Base-by-base conservation (phyloP, 768 basidiomycete species). In the Terana coerulea region DNA sequence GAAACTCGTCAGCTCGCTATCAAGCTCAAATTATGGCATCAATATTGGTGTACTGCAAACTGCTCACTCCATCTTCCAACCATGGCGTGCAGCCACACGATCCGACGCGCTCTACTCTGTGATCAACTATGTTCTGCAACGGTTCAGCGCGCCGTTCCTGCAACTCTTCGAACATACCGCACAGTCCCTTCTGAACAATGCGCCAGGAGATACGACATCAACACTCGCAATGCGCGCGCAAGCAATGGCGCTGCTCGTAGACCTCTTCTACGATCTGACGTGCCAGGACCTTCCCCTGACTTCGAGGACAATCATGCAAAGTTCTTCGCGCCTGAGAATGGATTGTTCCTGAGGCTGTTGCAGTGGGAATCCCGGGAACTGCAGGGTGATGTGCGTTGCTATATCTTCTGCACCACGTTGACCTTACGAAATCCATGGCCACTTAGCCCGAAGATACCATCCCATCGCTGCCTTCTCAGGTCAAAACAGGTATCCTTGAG, bases 231-330 rank as follows among this genome's bases (percentile, higher is more conserved):
- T 79, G 19, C 61, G 93, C 28, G 84, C 89, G 1, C 87, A 90
- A 56, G 78, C 80, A 0, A 84, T 91, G 77, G 79, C 85, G 17
- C 74, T 93, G 6, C 75, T 97, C 14, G 75, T 88, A 15, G 89
- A 95, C 30, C 81, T 98, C 22, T 98, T 87, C 72, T 88, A 94
- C 61, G 97, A 98, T 67, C 81, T 99, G 57, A 93, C 88, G 2
- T 90, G 89, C 59, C 95, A 98, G 57, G 97, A 99, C 69, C 75
- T 98, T 15, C 97, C n/a, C 92, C 93, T 12, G 87, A 84, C 57
- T 85, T 99, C 60, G 97, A 99, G 65, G 97, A 98, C 61, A 74
- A 83, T 24, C 83, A 94, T 52, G 72, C 77, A 17, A 80, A 87
- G 54, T 97, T 95, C 66, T 97, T 98, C 67, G 84, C 76, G 3